Conservation (phyloP, 1,139 yeast genomes). For the Candida sp. region DNA sequence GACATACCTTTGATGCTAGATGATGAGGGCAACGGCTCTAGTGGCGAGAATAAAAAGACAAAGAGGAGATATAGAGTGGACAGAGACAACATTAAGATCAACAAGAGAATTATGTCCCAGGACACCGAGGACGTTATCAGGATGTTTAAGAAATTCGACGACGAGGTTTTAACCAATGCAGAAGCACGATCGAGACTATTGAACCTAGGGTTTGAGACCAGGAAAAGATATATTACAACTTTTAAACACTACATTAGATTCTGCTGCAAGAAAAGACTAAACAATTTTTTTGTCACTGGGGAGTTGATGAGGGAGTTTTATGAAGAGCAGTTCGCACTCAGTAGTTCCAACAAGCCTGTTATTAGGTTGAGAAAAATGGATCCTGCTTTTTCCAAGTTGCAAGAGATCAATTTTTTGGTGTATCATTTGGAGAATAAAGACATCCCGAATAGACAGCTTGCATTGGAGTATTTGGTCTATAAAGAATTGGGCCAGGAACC, state of each 20-base stretch:
- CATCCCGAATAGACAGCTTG: constrained; percentile 18
- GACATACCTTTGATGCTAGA: constrained; percentile 14
- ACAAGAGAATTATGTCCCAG: constrained; percentile 20
- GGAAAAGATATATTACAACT: constrained; percentile 20
- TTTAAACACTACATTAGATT: constrained; percentile 20
- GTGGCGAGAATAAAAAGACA: constrained; percentile 9
- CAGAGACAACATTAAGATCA: constrained; percentile 19
- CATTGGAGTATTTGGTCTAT: constrained; percentile 19
- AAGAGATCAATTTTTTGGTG: constrained; percentile 20
- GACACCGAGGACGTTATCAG: constrained; percentile 20
- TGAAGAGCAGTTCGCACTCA: constrained; percentile 18
- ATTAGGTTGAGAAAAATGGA: constrained; percentile 21
- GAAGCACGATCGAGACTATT: constrained; percentile 19
- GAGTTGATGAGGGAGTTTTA: constrained; percentile 21
- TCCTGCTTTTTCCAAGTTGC: constrained; percentile 20
- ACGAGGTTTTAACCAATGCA: constrained; percentile 18
- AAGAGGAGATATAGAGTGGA: constrained; percentile 19
- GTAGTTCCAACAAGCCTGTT: constrained; percentile 18
- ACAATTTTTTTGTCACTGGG: constrained; percentile 20
- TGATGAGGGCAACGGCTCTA: constrained; percentile 3
- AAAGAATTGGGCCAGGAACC: constrained; percentile 16
- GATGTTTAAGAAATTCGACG: constrained; percentile 21
- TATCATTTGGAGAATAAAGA: constrained; percentile 19
- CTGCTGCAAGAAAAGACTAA: constrained; percentile 17
- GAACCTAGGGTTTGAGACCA: constrained; percentile 20